phyloP scores from a whole-genome alignment of 495 filamentous ascomycete species.

The Lophiostoma macrostomum region DNA sequence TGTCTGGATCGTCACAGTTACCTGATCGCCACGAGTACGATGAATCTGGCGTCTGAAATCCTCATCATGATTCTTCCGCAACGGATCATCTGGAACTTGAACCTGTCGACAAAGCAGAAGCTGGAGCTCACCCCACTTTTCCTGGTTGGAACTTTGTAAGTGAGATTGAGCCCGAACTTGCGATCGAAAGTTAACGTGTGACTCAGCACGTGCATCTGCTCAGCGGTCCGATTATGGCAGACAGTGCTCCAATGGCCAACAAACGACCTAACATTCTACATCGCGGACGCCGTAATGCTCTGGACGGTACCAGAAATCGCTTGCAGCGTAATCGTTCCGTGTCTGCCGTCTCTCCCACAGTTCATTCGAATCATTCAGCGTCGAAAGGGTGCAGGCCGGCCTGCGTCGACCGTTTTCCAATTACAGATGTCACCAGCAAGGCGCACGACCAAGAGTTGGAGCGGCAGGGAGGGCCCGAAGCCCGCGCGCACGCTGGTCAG shows the following conservation, averaged over 20 bases:
- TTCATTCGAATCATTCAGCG: neutral
- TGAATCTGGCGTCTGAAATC: slow-evolving; percentile 3
- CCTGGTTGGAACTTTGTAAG: slow-evolving; percentile 7
- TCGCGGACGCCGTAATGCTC: neutral
- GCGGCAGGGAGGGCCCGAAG: neutral
- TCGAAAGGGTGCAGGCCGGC: neutral
- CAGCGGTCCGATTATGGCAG: slow-evolving; percentile 4
- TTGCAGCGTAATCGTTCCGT: neutral
- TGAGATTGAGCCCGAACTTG: too few species aligned
- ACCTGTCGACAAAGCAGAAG: slow-evolving; percentile 3
- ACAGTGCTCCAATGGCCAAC: neutral
- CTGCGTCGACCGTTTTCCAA: neutral
- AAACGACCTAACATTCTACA: slow-evolving; percentile 7
- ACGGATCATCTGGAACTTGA: slow-evolving; percentile 5
- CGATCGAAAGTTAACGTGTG: too few species aligned
- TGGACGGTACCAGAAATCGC: slow-evolving; percentile 13
- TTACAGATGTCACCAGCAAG: neutral
- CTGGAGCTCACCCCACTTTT: slow-evolving; percentile 2
- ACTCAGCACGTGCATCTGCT: slow-evolving; percentile 1
- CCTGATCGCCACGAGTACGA: neutral
- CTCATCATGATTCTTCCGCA: slow-evolving; percentile 16
- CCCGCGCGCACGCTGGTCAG: neutral
- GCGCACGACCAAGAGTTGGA: neutral
- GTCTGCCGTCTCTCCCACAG: slow-evolving; percentile 1
- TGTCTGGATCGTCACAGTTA: slow-evolving; percentile 1